A percentile compares a stretch with the other conserved stretches of the same genome.
These are phyloP conservation scores for Fusarium sambucinum DNA, from an alignment of 2,329 filamentous ascomycete species.

Conservation along the genomic window DNA sequence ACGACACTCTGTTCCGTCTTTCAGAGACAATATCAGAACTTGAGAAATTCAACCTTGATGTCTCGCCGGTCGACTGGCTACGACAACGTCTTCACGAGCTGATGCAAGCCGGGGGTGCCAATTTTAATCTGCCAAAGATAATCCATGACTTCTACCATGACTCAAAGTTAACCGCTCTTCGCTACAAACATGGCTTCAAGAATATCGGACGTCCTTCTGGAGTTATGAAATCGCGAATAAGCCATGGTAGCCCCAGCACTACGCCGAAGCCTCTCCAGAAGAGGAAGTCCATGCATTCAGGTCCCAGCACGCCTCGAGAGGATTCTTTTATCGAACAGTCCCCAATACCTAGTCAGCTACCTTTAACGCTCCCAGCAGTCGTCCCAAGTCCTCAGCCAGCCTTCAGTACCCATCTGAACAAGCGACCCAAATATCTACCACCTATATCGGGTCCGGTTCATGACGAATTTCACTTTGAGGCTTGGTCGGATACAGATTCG, in stretches of 20 bases:
- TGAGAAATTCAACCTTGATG: constrained; percentile 64
- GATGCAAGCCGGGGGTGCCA: constrained; percentile 56
- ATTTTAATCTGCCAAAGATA: constrained; percentile 64
- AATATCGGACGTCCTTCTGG: constrained; percentile 69
- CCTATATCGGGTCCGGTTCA: constrained; percentile 36
- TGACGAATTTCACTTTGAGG: constrained; percentile 59
- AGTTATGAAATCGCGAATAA: constrained; percentile 53
- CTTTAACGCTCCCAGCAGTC: constrained; percentile 14
- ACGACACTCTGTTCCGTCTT: constrained; percentile 69
- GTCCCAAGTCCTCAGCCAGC: constrained; percentile 12
- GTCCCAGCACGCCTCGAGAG: constrained; percentile 47
- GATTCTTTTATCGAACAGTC: constrained; percentile 48
- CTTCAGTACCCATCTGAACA: constrained; percentile 41
- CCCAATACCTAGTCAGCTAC: constrained; percentile 41
- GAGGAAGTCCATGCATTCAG: constrained; percentile 52
- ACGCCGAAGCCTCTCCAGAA: constrained; percentile 50
- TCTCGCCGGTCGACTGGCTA: constrained; percentile 68
- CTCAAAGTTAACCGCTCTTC: constrained; percentile 61
- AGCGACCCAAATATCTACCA: constrained; percentile 45
- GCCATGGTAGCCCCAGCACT: constrained; percentile 40
- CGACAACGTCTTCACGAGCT: constrained; percentile 68
- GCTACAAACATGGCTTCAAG: constrained; percentile 66
- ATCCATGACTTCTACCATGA: constrained; percentile 69
- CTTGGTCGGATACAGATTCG: constrained; percentile 67
- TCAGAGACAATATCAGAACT: constrained; percentile 67